Conservation (phyloP, 352 stramenopile species). For the Globisporangium radiosum region DNA sequence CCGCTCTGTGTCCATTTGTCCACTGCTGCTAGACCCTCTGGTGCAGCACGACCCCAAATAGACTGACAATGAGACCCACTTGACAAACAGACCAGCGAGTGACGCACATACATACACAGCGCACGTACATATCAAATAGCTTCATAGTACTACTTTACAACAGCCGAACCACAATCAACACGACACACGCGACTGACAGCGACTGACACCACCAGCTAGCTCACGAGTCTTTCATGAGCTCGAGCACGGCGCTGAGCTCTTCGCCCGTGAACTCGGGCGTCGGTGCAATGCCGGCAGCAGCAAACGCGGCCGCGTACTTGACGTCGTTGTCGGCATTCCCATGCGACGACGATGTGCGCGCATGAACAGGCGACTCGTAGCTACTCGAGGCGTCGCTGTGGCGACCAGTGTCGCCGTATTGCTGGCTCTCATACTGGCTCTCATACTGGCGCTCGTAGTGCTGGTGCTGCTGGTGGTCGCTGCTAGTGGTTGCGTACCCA, state of each 20-base stretch:
- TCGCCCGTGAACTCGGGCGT: constrained; percentile 65
- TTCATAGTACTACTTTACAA: too few species aligned
- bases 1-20: too few species aligned
- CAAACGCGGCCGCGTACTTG: constrained; percentile 39
- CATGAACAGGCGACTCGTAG: constrained; percentile 7
- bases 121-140: too few species aligned
- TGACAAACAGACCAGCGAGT: too few species aligned
- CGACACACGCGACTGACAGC: too few species aligned
- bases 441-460: constrained; percentile 22
- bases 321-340: constrained; percentile 25
- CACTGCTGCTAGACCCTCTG: too few species aligned
- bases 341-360: constrained; percentile 37
- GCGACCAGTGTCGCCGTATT: constrained; percentile 17
- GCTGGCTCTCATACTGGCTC: constrained; percentile 37
- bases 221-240: constrained; percentile 77
- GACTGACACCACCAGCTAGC: too few species aligned
- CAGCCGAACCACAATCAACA: too few species aligned
- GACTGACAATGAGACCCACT: too few species aligned
- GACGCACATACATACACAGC: too few species aligned
- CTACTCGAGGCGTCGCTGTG: constrained; percentile 7
- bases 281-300: constrained; percentile 58
- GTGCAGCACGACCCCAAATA: too few species aligned
- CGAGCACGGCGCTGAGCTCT: constrained; percentile 69
- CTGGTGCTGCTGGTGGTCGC: constrained; percentile 18
- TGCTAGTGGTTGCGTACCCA: constrained; percentile 9